Base-by-base conservation (phyloP, 2,329 filamentous ascomycete species). In the Aspergillus terreus region DNA sequence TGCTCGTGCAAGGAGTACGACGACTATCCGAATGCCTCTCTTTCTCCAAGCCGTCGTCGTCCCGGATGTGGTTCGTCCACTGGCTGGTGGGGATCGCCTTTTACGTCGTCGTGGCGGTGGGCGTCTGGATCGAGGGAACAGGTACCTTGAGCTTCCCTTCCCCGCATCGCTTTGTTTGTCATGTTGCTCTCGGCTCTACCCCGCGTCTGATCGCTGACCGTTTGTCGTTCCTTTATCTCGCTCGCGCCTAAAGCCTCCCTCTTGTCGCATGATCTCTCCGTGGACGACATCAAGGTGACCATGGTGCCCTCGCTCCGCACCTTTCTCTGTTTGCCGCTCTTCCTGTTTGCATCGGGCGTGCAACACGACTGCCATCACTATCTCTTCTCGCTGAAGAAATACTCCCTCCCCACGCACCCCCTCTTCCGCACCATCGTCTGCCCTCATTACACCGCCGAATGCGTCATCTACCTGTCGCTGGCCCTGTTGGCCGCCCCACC, bases 361-460 rank as follows among this genome's bases (percentile, higher is more conserved):
- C 94, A 99, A 68, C 82, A 92, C 69, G 78, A 82, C 58, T 88
- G 85, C 63, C 89, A 92, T 66, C 73, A 73, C 49, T 78, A 92
- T 61, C 79, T 94, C 17, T 83, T 85, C 40, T 80, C 81, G 36
- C 73, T 94, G 53, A 82, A 83, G 66, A 92, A 91, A 65, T 97
- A 99, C 71, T 88, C 87, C 10, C 78, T 97, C 21, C 92, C 92
- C 0, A 75, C 80, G 2, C 80, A 87, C 53, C 85, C 86, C 2
- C 73, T 87, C 51, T 99, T 97, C 70, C 76, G 77, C 42, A 76
- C 78, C 51, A 71, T 95, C 19, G 73, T 96, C 36, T 95, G 88
- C 61, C 91, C 94, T 15, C 94, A 99, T 72, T 99, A 97, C 71
- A 88, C 88, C 3, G 90, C 87, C 63, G 94, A 97, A 73, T 92